phyloP scores from a whole-genome alignment of 495 filamentous ascomycete species.

The Talaromyces ruber region DNA sequence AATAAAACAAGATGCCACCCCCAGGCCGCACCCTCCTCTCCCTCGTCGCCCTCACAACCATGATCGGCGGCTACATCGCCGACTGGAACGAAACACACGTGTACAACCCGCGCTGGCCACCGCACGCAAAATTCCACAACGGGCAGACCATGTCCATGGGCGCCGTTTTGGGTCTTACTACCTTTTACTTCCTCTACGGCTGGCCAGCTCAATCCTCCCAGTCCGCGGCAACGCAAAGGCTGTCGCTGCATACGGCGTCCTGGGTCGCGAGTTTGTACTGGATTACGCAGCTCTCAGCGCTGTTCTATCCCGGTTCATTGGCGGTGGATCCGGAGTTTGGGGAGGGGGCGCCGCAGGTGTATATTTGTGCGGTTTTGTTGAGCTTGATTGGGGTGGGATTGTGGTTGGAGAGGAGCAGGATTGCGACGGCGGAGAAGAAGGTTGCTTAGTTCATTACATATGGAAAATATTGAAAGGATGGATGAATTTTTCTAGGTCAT shows the following conservation, averaged over 20 bases:
- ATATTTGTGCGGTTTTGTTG: conserved; percentile 22
- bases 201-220: conserved; percentile 5
- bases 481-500: not conserved
- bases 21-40: conserved; percentile 34
- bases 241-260: conserved; percentile 22
- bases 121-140: conserved; percentile 50
- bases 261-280: conserved; percentile 43
- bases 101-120: conserved; percentile 45
- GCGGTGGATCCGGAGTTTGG: conserved; percentile 49
- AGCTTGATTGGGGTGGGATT: not conserved
- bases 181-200: conserved; percentile 42
- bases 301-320: conserved; percentile 40
- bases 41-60: conserved; percentile 28
- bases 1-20: not conserved
- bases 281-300: conserved; percentile 35
- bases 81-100: conserved; percentile 47
- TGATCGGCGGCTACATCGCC: conserved; percentile 31
- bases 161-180: conserved; percentile 30
- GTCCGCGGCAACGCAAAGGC: not conserved
- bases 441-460: not conserved
- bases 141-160: conserved; percentile 47
- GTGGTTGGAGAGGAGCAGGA: not conserved
- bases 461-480: not conserved
- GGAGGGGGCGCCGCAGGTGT: conserved; percentile 37
- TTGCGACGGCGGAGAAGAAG: not conserved